phyloP scores from a whole-genome alignment of 106 monocot genomes.

The Allium sativum region DNA sequence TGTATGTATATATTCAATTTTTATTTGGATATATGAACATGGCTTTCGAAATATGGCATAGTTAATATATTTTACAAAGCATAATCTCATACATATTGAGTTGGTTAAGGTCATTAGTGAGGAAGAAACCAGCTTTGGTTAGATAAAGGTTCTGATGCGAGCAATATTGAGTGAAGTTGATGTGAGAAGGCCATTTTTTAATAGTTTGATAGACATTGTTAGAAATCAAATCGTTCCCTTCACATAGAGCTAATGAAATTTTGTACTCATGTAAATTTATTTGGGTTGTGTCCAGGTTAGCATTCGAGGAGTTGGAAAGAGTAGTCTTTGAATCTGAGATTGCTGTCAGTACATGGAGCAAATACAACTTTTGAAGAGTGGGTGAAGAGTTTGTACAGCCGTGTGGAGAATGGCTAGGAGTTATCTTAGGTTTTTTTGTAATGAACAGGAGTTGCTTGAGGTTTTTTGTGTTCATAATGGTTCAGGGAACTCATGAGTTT shows the following conservation, averaged over 20 bases:
- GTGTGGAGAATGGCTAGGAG: slow-evolving; percentile 19
- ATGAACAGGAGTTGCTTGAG: slow-evolving; percentile 45
- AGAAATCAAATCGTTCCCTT: slow-evolving; percentile 41
- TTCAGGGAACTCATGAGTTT: slow-evolving; percentile 57
- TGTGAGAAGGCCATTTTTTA: slow-evolving; percentile 74
- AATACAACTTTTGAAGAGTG: slow-evolving; percentile 74
- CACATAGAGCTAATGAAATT: slow-evolving; percentile 38
- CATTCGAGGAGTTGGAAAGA: slow-evolving; percentile 29
- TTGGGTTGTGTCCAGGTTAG: slow-evolving; percentile 58
- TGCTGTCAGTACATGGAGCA: slow-evolving; percentile 76
- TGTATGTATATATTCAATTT: no score
- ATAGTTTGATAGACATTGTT: slow-evolving; percentile 91
- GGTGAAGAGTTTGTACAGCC: slow-evolving; percentile 34
- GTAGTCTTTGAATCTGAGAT: slow-evolving; percentile 70
- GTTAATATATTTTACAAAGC: no score
- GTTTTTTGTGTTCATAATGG: slow-evolving; percentile 58
- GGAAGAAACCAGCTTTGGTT: slow-evolving; percentile 21
- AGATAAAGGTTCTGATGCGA: slow-evolving; percentile 27
- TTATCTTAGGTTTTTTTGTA: no score
- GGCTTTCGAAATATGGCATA: no score
- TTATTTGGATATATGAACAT: no score
- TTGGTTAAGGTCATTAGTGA: slow-evolving; percentile 37
- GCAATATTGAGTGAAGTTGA: slow-evolving; percentile 39
- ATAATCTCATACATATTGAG: no score
- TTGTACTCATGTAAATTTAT: slow-evolving; percentile 42